phyloP scores from a whole-genome alignment of 2,329 filamentous ascomycete genomes.

The Sclerotinia subarctica region DNA sequence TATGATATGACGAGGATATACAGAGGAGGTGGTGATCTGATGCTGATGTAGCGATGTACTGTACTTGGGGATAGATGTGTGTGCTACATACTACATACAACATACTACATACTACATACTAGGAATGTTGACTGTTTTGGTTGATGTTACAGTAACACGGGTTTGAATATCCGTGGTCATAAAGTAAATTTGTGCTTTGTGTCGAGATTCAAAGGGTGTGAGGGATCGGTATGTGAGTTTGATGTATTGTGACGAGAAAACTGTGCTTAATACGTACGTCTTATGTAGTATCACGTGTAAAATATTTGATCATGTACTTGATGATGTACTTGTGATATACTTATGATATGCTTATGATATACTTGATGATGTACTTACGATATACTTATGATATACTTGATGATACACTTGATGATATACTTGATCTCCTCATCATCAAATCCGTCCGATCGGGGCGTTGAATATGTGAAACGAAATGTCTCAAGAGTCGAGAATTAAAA shows the following conservation, averaged over 20 bases:
- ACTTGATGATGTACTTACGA: no score
- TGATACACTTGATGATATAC: no score
- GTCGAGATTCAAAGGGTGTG: not conserved
- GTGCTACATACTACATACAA: not conserved
- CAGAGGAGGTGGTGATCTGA: not conserved
- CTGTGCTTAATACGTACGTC: not conserved
- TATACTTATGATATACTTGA: not conserved
- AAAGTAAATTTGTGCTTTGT: not conserved
- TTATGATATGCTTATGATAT: no score
- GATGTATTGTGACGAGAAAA: not conserved
- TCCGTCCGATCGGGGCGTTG: not conserved
- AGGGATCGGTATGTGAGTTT: not conserved
- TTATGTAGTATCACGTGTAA: no score
- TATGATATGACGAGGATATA: not conserved
- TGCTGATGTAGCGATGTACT: not conserved
- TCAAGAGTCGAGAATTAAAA: not conserved
- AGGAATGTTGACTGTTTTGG: no score
- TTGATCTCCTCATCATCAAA: not conserved
- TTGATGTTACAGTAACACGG: not conserved
- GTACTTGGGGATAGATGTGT: not conserved
- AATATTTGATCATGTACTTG: not conserved
- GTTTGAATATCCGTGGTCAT: not conserved
- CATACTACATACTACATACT: no score
- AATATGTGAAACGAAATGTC: not conserved
- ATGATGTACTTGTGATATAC: no score